Evolutionary conservation across 2,329 filamentous ascomycete species (phyloP).

Genomic region (Ophiostoma angusticollis): DNA sequence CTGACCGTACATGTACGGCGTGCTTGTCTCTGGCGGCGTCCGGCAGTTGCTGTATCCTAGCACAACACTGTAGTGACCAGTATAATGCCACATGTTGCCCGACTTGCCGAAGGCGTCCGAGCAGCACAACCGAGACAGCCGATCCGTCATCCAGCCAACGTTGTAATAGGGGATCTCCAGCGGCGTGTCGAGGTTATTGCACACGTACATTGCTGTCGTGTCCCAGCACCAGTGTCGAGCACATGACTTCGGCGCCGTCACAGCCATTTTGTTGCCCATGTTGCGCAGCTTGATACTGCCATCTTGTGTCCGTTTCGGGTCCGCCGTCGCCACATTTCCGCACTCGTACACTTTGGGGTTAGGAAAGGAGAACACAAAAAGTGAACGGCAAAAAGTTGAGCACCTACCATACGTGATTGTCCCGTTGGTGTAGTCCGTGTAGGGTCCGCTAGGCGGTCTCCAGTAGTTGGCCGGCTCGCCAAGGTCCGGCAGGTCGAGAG

Average conservation of each 20-base stretch:
- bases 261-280: background rate
- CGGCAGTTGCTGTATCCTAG: conserved; percentile 11
- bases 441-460: conserved; percentile 3
- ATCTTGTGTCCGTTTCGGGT: background rate
- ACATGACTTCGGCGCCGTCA: background rate
- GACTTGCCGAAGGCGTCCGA: conserved; percentile 5
- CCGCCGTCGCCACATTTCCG: conserved; percentile 6
- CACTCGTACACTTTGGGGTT: conserved; percentile 5
- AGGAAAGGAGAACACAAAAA: background rate
- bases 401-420: conserved; percentile 2
- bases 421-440: conserved; percentile 1
- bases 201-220: conserved; percentile 10
- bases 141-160: conserved; percentile 9
- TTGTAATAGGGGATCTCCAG: conserved; percentile 8
- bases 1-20: conserved; percentile 2
- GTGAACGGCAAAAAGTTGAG: background rate
- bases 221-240: conserved; percentile 9
- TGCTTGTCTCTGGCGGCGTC: background rate
- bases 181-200: conserved; percentile 6
- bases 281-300: conserved; percentile 5
- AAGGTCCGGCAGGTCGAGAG: conserved; percentile 7
- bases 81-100: conserved; percentile 9
- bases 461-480: conserved; percentile 1
- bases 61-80: conserved; percentile 5
- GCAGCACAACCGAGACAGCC: conserved; percentile 10